Percentiles rank a stretch among this genome's conserved stretches.
These are phyloP conservation scores for Cavenderia fasciculata DNA, from an alignment of 78 protist species.

Conservation along the genomic window DNA sequence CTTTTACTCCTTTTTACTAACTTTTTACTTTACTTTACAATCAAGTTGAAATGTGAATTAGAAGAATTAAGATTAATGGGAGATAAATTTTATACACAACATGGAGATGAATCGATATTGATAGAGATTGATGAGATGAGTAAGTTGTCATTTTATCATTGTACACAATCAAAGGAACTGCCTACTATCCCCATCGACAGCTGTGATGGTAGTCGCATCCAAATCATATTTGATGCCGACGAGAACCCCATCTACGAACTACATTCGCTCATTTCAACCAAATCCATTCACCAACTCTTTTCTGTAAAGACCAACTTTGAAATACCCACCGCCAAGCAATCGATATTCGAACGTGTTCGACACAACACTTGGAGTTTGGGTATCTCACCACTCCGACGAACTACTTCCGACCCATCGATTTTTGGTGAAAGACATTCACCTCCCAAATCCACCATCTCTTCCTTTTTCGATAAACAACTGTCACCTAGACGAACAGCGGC, in stretches of 20 bases:
- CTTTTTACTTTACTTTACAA: no score
- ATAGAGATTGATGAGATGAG: conserved; percentile 67
- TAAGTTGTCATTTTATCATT: conserved; percentile 45
- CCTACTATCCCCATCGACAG: conserved; percentile 28
- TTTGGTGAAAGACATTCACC: conserved; percentile 57
- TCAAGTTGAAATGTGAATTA: conserved; percentile 52
- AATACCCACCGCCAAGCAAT: background rate
- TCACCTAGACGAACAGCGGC: background rate
- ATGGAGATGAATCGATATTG: conserved; percentile 36
- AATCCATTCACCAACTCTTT: conserved; percentile 63
- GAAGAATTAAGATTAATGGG: conserved; percentile 56
- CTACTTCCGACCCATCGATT: conserved; percentile 69
- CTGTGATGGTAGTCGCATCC: conserved; percentile 54
- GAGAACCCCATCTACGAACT: conserved; percentile 63
- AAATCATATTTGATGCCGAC: background rate
- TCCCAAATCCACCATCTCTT: conserved; percentile 37
- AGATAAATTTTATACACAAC: conserved; percentile 54
- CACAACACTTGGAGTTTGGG: conserved; percentile 79
- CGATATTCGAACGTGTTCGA: conserved; percentile 44
- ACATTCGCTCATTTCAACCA: conserved; percentile 37
- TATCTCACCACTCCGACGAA: conserved; percentile 62
- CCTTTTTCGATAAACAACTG: conserved; percentile 33
- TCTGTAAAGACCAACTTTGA: conserved; percentile 74
- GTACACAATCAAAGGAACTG: conserved; percentile 11
- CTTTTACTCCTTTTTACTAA: no score